These are phyloP conservation scores for Sarocladiaceae sp. DNA, from an alignment of 2,329 filamentous ascomycete species.

Conservation along the genomic window DNA sequence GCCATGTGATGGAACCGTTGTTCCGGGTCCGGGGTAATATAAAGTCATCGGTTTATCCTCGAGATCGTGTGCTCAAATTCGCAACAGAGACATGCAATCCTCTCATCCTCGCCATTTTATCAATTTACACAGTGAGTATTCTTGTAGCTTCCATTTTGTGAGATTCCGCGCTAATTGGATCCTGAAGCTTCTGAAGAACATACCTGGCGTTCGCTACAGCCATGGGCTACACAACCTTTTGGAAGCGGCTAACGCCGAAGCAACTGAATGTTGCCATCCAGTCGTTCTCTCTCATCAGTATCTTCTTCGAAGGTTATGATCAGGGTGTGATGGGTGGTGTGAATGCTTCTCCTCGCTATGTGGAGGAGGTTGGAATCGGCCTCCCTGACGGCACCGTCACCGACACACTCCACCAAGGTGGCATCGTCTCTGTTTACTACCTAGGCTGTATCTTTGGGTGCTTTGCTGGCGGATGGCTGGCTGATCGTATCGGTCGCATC, in stretches of 20 bases:
- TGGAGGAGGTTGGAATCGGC: slow-evolving; percentile 41
- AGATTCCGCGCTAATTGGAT: no score
- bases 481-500: background rate
- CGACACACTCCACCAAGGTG: slow-evolving; percentile 43
- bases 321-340: slow-evolving; percentile 52
- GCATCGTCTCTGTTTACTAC: slow-evolving; percentile 50
- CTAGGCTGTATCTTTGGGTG: slow-evolving; percentile 46
- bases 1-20: no score
- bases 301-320: slow-evolving; percentile 36
- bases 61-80: no score
- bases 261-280: background rate
- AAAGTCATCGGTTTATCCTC: no score
- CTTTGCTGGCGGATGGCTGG: slow-evolving; percentile 33
- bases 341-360: slow-evolving; percentile 36
- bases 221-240: background rate
- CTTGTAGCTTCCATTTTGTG: no score
- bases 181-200: no score
- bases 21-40: no score
- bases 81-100: no score
- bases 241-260: background rate
- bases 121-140: no score
- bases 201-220: no score
- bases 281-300: background rate
- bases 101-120: no score
- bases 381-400: slow-evolving; percentile 39